Percentiles rank a stretch among this genome's conserved stretches.
These are phyloP conservation scores for Ajuga reptans DNA, from an alignment of 305 asterid genomes.

Conservation along the genomic window DNA sequence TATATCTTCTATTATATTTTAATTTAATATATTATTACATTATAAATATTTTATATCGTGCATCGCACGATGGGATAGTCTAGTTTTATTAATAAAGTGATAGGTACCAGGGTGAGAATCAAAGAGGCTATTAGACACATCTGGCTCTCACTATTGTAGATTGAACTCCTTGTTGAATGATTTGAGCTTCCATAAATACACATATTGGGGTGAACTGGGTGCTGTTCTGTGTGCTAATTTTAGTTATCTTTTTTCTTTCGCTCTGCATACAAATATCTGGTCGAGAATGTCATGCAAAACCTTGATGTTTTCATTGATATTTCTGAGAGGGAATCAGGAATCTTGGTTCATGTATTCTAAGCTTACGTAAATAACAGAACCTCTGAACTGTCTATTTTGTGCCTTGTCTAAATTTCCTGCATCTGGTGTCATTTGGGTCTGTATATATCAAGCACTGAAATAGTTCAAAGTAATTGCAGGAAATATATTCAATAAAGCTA, in stretches of 20 bases:
- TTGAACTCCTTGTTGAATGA: no score
- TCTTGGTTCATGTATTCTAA: not conserved
- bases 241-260: not conserved
- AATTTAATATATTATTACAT: no score
- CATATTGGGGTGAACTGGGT: not conserved
- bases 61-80: no score
- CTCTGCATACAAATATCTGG: not conserved
- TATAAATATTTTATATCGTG: no score
- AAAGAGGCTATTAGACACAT: no score
- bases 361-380: not conserved
- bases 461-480: slow-evolving; percentile 40
- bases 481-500: slow-evolving; percentile 73
- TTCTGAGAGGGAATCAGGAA: not conserved
- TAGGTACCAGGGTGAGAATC: no score
- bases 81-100: no score
- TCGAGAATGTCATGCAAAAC: not conserved
- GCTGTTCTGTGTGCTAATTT: not conserved
- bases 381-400: not conserved
- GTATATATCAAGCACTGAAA: slow-evolving; percentile 6
- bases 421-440: slow-evolving; percentile 8
- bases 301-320: not conserved
- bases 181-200: no score
- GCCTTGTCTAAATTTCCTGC: slow-evolving; percentile 2
- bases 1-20: no score
- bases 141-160: no score